phyloP scores from a whole-genome alignment of 2,329 filamentous ascomycete genomes.

The Xylaria sp. region DNA sequence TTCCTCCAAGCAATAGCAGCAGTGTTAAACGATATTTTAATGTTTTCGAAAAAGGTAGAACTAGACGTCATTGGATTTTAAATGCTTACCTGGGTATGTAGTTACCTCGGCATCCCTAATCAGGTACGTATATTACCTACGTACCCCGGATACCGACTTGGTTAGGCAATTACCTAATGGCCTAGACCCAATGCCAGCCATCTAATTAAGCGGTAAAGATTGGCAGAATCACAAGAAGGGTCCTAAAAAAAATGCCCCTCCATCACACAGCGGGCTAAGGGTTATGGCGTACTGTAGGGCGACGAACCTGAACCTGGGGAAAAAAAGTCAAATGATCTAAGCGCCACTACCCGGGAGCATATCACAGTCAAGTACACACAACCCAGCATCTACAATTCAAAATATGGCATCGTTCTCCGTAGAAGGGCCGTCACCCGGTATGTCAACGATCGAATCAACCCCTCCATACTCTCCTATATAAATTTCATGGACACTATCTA shows the following conservation, averaged over 20 bases:
- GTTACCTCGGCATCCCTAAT: too few species aligned
- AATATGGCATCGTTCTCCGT: constrained; percentile 31
- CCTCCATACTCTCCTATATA: neutral
- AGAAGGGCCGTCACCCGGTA: constrained; percentile 46
- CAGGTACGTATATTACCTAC: too few species aligned
- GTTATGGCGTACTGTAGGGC: neutral
- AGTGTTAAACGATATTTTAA: neutral
- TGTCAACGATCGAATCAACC: constrained; percentile 21
- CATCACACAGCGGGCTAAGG: constrained; percentile 17
- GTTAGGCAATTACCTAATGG: neutral
- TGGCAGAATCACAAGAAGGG: constrained; percentile 28
- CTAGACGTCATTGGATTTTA: neutral
- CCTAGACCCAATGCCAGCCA: constrained; percentile 10
- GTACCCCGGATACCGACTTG: neutral
- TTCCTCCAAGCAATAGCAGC: neutral
- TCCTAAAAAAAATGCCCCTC: constrained; percentile 38
- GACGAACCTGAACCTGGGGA: neutral
- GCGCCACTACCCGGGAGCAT: neutral
- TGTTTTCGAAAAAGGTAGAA: neutral
- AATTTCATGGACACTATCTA: neutral
- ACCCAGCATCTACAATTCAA: neutral
- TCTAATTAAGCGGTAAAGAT: constrained; percentile 24
- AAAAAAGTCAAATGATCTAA: neutral
- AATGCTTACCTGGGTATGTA: too few species aligned
- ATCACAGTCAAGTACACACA: neutral